Percentiles rank a stretch among this genome's conserved stretches.
Evolutionary conservation across 352 stramenopile species (phyloP).

Genomic region (Albugo candida): DNA sequence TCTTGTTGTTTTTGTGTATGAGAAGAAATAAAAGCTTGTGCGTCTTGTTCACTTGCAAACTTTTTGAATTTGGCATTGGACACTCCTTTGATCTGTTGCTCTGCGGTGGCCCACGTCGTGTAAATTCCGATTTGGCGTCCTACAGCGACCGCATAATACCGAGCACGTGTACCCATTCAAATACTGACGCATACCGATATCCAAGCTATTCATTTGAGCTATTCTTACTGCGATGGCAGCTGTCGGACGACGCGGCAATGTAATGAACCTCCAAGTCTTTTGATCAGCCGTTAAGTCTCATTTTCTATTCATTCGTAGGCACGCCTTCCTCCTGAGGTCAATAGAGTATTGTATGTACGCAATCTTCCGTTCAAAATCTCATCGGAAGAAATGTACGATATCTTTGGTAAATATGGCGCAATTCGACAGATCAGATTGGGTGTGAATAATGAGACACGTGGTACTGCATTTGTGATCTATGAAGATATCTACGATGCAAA

Average conservation of each 20-base stretch:
- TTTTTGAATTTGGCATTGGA: slow-evolving; percentile 34
- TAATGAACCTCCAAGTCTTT: slow-evolving; percentile 11
- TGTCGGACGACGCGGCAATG: slow-evolving; percentile 39
- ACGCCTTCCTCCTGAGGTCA: slow-evolving; percentile 94
- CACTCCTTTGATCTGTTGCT: slow-evolving; percentile 42
- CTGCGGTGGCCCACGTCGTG: slow-evolving; percentile 19
- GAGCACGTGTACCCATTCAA: slow-evolving; percentile 2
- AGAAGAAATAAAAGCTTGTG: slow-evolving; percentile 20
- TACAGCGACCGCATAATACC: slow-evolving; percentile 40
- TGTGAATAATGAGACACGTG: slow-evolving; percentile 89
- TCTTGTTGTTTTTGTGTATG: no score
- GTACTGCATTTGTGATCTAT: slow-evolving; percentile 97
- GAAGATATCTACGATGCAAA: slow-evolving; percentile 99
- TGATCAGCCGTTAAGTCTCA: background rate
- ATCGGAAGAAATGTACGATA: slow-evolving; percentile 98
- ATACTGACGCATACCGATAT: background rate
- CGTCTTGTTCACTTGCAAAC: slow-evolving; percentile 26
- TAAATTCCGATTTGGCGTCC: slow-evolving; percentile 36
- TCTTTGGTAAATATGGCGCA: slow-evolving; percentile 99
- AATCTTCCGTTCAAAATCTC: slow-evolving; percentile 99
- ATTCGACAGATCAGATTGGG: slow-evolving; percentile 92
- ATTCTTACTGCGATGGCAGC: slow-evolving; percentile 27
- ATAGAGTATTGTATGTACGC: slow-evolving; percentile 91
- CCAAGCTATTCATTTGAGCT: background rate
- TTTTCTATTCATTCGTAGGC: slow-evolving; percentile 17